phyloP scores from a whole-genome alignment of 208 protist genomes.

The Trypanosoma theileri region DNA sequence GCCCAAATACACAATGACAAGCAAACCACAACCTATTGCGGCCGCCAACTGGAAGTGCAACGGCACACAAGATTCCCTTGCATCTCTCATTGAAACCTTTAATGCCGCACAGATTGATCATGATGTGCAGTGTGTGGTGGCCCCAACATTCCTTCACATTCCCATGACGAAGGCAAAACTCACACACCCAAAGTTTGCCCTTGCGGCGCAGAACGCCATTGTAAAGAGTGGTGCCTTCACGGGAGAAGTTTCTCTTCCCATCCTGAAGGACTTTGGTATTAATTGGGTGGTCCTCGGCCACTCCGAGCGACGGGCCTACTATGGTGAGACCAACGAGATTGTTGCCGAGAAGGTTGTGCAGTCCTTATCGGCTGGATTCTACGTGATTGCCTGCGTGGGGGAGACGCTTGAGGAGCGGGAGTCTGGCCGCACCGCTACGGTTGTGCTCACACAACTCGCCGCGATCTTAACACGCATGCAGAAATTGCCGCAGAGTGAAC shows the following conservation, averaged over 20 bases:
- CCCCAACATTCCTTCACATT: constrained; percentile 83
- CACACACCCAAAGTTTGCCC: constrained; percentile 62
- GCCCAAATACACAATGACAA: constrained; percentile 27
- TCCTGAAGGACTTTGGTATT: constrained; percentile 93
- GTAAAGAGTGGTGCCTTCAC: constrained; percentile 88
- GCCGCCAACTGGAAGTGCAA: constrained; percentile 97
- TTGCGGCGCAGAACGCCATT: constrained; percentile 89
- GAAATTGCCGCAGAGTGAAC: constrained; percentile 30
- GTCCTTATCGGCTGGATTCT: constrained; percentile 85
- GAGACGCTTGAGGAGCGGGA: constrained; percentile 95
- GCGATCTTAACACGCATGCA: constrained; percentile 58
- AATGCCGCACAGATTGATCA: constrained; percentile 64
- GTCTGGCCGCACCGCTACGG: constrained; percentile 85
- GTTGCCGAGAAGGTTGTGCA: constrained; percentile 92
- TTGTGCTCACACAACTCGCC: constrained; percentile 89
- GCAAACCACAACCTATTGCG: constrained; percentile 89
- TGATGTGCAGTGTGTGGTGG: constrained; percentile 90
- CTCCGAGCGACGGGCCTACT: constrained; percentile 96
- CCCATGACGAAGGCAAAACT: constrained; percentile 65
- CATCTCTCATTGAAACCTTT: constrained; percentile 71
- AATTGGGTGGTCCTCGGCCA: constrained; percentile 97
- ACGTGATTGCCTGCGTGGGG: constrained; percentile 97
- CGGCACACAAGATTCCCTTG: constrained; percentile 72
- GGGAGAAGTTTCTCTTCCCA: constrained; percentile 84
- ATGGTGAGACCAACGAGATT: constrained; percentile 91